A percentile compares a stretch with the other conserved stretches of the same genome.
Conservation (phyloP, 139 green algal species). For the Chloropicon primus region DNA sequence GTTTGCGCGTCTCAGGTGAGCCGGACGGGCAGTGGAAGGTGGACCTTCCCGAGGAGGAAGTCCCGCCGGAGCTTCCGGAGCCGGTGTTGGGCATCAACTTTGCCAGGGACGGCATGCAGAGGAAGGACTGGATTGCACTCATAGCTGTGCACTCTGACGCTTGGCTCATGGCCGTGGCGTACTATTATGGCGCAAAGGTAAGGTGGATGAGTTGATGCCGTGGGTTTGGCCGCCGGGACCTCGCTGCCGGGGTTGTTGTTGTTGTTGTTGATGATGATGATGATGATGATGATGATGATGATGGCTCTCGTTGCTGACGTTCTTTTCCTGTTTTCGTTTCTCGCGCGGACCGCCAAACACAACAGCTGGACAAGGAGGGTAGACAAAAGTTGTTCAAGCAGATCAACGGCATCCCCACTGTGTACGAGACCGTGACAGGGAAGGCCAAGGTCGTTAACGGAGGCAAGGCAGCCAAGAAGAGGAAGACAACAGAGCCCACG, state of each 20-base stretch:
- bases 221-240: no score
- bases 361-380: constrained; percentile 12
- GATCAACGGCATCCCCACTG: constrained; percentile 74
- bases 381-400: constrained; percentile 61
- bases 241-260: no score
- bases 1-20: no score
- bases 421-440: constrained; percentile 70
- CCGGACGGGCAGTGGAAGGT: constrained; percentile 75
- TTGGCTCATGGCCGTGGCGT: constrained; percentile 88
- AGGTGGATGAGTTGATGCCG: no score
- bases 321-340: no score
- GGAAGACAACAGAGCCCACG: not conserved
- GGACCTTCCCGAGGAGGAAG: constrained; percentile 84
- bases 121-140: constrained; percentile 87
- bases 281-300: no score
- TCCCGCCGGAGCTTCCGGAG: constrained; percentile 94
- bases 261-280: no score
- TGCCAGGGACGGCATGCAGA: constrained; percentile 81
- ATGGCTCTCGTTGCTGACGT: no score
- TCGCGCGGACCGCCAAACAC: no score
- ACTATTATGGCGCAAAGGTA: constrained; percentile 84
- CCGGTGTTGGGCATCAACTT: constrained; percentile 97
- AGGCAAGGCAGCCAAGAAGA: constrained; percentile 9
- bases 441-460: constrained; percentile 9
- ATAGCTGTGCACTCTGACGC: constrained; percentile 92